phyloP scores from a whole-genome alignment of 2,329 filamentous ascomycete species.

The Ilyonectria mors-panacis region DNA sequence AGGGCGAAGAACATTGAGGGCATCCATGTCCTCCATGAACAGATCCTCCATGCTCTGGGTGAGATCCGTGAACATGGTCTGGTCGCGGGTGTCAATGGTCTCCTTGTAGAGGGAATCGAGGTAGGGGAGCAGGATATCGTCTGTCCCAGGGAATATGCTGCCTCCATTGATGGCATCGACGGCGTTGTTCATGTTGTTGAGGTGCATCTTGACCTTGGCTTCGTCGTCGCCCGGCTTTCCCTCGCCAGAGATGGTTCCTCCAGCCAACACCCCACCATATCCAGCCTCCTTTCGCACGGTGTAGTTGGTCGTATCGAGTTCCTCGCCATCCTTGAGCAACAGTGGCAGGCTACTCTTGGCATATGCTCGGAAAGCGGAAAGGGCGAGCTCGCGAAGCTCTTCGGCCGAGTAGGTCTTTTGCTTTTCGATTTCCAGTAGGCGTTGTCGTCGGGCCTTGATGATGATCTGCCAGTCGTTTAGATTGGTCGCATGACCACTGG shows the following conservation, averaged over 20 bases:
- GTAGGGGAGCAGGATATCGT: conserved; percentile 84
- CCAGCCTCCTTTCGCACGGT: conserved; percentile 63
- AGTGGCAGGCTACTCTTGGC: conserved; percentile 69
- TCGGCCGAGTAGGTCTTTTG: conserved; percentile 73
- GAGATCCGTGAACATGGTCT: conserved; percentile 86
- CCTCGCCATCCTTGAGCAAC: conserved; percentile 59
- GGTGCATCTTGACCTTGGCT: conserved; percentile 92
- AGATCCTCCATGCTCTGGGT: conserved; percentile 89
- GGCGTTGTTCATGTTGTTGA: conserved; percentile 73
- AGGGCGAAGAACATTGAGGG: conserved; percentile 86
- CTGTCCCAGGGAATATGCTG: conserved; percentile 68
- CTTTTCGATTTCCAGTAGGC: conserved; percentile 83
- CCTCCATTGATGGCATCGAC: conserved; percentile 63
- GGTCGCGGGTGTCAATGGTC: conserved; percentile 72
- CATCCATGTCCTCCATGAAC: conserved; percentile 90
- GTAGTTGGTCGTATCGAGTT: conserved; percentile 67
- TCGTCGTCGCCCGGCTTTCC: conserved; percentile 81
- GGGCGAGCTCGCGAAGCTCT: conserved; percentile 63
- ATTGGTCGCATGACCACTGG: conserved; percentile 24
- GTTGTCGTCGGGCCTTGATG: conserved; percentile 79
- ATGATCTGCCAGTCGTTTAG: conserved; percentile 63
- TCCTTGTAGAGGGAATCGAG: conserved; percentile 80
- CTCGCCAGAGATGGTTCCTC: conserved; percentile 69
- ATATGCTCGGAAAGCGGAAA: conserved; percentile 69
- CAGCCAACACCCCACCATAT: conserved; percentile 69